phyloP scores from a whole-genome alignment of 352 stramenopile species.

The Globisporangium cystogenes region DNA sequence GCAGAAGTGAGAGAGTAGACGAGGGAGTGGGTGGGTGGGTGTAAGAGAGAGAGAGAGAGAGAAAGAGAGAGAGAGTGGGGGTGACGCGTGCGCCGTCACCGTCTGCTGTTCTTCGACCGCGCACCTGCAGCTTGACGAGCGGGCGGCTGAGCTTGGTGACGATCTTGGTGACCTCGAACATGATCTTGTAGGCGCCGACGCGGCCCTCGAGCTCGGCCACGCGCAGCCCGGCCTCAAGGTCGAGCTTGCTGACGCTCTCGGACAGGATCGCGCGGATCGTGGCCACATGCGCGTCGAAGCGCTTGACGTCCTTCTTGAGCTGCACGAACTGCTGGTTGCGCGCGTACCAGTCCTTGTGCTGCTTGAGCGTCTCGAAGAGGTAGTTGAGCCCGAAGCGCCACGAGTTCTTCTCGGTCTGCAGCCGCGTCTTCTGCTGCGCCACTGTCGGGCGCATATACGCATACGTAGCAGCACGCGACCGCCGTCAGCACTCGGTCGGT shows the following conservation, averaged over 20 bases:
- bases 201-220: constrained; percentile 79
- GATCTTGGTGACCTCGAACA: constrained; percentile 89
- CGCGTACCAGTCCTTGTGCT: constrained; percentile 87
- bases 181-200: constrained; percentile 84
- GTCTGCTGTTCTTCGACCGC: not conserved
- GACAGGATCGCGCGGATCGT: constrained; percentile 66
- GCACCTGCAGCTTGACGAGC: constrained; percentile 68
- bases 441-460: constrained; percentile 25
- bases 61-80: no score
- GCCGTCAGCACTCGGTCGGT: no score
- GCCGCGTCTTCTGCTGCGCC: constrained; percentile 59
- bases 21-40: no score
- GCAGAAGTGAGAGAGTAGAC: not conserved
- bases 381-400: constrained; percentile 88
- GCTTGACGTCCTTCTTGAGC: constrained; percentile 77
- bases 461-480: no score
- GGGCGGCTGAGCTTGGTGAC: constrained; percentile 78
- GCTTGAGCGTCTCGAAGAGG: constrained; percentile 85
- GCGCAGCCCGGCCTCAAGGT: constrained; percentile 76
- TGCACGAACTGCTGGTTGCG: constrained; percentile 89
- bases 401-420: constrained; percentile 82
- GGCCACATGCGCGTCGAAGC: constrained; percentile 69
- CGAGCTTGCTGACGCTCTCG: constrained; percentile 79
- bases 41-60: not conserved
- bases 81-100: not conserved